Evolutionary conservation across 2,329 filamentous ascomycete species (phyloP).

Genomic region (Fusarium sulawesiense): DNA sequence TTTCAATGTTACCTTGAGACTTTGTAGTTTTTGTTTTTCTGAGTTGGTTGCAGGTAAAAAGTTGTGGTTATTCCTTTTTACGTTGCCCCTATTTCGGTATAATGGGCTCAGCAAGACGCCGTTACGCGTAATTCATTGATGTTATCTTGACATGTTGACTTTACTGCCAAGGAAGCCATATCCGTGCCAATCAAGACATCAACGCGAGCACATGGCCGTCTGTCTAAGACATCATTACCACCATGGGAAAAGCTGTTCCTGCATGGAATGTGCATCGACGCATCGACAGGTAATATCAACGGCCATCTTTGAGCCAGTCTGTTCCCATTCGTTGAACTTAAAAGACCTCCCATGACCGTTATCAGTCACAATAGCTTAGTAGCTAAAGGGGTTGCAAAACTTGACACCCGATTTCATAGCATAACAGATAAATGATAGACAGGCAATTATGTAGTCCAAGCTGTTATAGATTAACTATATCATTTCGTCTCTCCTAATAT

Average conservation of each 20-base stretch:
- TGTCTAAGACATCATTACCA: conserved; percentile 30
- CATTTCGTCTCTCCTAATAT: neutral
- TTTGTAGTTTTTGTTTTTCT: conserved; percentile 19
- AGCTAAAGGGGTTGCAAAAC: neutral
- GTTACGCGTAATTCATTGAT: neutral
- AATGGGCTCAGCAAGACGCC: neutral
- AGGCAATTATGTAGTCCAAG: no score
- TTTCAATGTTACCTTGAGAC: conserved; percentile 21
- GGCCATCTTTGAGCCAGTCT: conserved; percentile 11
- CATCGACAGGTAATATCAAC: conserved; percentile 4
- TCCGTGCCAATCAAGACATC: conserved; percentile 21
- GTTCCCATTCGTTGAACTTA: conserved; percentile 33
- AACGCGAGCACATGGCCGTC: conserved; percentile 9
- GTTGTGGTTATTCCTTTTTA: neutral
- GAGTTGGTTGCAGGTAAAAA: neutral
- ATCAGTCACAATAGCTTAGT: neutral
- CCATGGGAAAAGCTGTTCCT: conserved; percentile 21
- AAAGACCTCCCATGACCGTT: neutral
- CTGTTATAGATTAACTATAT: neutral
- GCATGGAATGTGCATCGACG: conserved; percentile 18
- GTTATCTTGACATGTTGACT: neutral
- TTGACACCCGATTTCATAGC: neutral
- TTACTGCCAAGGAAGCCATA: conserved; percentile 4
- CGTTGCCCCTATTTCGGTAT: neutral
- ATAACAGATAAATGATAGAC: neutral